Percentiles rank a stretch among this genome's conserved stretches.
Conservation (phyloP, 371 early-diverging fungal species). For the Apophysomyces trapeziformis region DNA sequence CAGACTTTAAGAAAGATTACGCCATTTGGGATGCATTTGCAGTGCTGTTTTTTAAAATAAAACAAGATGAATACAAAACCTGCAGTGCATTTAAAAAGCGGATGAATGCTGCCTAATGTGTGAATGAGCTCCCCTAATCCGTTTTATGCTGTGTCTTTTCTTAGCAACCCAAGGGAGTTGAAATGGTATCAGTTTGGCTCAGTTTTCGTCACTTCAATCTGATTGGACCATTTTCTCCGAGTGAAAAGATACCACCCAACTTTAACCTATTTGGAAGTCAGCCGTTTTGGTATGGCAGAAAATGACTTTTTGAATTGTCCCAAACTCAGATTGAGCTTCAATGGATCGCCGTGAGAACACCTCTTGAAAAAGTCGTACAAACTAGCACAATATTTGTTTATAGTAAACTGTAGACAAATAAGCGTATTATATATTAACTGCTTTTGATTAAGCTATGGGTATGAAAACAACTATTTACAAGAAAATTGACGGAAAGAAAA, state of each 20-base stretch:
- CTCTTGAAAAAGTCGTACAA: neutral
- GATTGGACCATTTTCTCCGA: too few species aligned
- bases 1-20: too few species aligned
- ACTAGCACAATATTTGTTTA: too few species aligned
- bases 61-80: too few species aligned
- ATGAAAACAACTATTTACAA: neutral
- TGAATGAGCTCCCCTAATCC: neutral
- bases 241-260: too few species aligned
- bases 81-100: too few species aligned
- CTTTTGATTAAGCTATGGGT: neutral
- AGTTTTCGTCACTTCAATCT: too few species aligned
- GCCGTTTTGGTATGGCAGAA: neutral
- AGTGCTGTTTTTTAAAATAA: too few species aligned
- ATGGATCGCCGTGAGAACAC: constrained; percentile 10
- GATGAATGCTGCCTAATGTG: too few species aligned
- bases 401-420: too few species aligned
- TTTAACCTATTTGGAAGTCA: neutral
- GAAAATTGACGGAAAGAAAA: neutral
- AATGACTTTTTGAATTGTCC: constrained; percentile 1
- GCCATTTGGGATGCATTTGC: too few species aligned
- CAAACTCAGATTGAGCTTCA: constrained; percentile 7
- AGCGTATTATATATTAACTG: neutral
- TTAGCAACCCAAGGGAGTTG: neutral
- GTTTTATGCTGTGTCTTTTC: neutral
- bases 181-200: neutral